Conservation (phyloP, 2,329 filamentous ascomycete species). For the Colletotrichum incanum region DNA sequence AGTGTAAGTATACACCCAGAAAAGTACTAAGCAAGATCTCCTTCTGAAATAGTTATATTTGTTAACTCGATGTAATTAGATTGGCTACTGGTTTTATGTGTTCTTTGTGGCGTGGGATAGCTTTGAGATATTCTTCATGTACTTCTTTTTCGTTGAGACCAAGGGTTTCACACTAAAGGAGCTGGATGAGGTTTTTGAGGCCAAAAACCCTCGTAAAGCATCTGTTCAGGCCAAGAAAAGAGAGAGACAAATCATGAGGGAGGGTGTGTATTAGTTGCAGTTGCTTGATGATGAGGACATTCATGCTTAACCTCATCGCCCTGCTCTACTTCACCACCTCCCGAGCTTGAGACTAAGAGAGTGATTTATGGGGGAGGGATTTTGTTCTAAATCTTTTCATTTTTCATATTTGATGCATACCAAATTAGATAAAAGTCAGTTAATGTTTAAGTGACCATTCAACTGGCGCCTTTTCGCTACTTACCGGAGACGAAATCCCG, state of each 20-base stretch:
- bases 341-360: no score
- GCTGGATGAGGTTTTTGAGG: slow-evolving; percentile 68
- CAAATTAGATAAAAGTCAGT: no score
- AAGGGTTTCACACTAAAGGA: slow-evolving; percentile 69
- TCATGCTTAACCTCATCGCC: no score
- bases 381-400: no score
- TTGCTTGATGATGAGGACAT: not conserved
- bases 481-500: no score
- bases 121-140: slow-evolving; percentile 50
- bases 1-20: slow-evolving; percentile 46
- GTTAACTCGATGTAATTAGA: slow-evolving; percentile 41
- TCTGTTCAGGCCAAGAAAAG: slow-evolving; percentile 55
- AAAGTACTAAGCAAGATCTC: no score
- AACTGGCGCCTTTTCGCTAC: no score
- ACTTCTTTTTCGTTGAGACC: slow-evolving; percentile 60
- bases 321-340: no score
- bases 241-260: slow-evolving; percentile 49
- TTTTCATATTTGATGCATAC: no score
- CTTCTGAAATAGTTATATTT: slow-evolving; percentile 13
- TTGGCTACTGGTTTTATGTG: slow-evolving; percentile 56
- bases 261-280: not conserved
- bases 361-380: no score
- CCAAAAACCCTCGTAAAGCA: slow-evolving; percentile 52
- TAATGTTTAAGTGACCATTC: no score
- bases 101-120: slow-evolving; percentile 56